A percentile compares a stretch with the other conserved stretches of the same genome.
phyloP scores from a whole-genome alignment of 1,284 basidiomycete genomes.

The Cystobasidium slooffiae region DNA sequence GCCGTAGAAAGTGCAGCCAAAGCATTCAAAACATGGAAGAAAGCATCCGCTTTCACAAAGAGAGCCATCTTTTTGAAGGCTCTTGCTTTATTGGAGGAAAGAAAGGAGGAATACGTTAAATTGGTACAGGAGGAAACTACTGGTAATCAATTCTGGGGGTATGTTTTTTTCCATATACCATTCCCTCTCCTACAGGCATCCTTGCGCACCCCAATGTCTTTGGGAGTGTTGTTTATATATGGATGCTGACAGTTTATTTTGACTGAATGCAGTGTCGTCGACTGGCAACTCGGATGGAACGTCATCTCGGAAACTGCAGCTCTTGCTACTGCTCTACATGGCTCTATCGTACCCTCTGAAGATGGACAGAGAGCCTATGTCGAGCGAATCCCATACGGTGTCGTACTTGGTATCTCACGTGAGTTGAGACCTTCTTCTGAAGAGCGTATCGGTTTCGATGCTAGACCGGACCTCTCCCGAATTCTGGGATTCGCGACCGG shows the following conservation, averaged over 20 bases:
- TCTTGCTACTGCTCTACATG: constrained; percentile 45
- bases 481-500: no score
- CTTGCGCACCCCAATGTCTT: neutral
- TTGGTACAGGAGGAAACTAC: constrained; percentile 47
- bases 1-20: constrained; percentile 39
- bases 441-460: neutral
- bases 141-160: constrained; percentile 44
- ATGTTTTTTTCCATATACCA: constrained; percentile 7
- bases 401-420: constrained; percentile 50
- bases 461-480: no score
- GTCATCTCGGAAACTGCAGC: constrained; percentile 44
- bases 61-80: constrained; percentile 49
- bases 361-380: constrained; percentile 48
- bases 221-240: no score
- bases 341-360: constrained; percentile 43
- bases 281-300: constrained; percentile 36
- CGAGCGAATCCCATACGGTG: constrained; percentile 52
- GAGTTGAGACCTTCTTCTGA: constrained; percentile 32
- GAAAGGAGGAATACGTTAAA: constrained; percentile 46
- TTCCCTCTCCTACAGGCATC: neutral
- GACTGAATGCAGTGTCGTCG: constrained; percentile 40
- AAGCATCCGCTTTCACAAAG: constrained; percentile 35
- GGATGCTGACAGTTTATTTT: neutral
- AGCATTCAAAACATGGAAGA: constrained; percentile 42
- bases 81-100: constrained; percentile 38